Percentiles rank a stretch among this genome's conserved stretches.
phyloP scores from a whole-genome alignment of 345 rosid genomes.

The Theobroma cacao region DNA sequence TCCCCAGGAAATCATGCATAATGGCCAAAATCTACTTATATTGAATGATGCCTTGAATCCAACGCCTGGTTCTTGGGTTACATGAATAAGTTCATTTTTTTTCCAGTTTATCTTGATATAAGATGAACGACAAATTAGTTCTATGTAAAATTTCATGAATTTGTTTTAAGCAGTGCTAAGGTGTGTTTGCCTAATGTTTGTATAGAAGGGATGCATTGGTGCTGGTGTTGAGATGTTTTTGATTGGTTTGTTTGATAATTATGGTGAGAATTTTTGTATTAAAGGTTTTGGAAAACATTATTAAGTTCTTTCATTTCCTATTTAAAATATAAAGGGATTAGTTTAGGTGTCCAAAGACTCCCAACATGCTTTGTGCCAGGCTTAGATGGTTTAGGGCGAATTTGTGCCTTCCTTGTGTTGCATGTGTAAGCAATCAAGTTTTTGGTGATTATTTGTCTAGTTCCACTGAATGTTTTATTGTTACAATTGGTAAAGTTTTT shows the following conservation, averaged over 20 bases:
- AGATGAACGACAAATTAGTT: background rate
- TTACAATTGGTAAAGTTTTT: background rate
- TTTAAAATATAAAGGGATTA: background rate
- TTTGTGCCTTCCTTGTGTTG: background rate
- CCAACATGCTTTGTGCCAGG: background rate
- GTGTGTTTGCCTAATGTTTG: background rate
- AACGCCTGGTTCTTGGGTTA: background rate
- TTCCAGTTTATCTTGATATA: background rate
- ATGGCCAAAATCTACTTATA: background rate
- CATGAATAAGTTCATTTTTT: background rate
- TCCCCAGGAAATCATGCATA: background rate
- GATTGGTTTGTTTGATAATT: background rate
- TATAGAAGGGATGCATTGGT: background rate
- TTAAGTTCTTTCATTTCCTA: background rate
- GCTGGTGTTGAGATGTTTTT: background rate
- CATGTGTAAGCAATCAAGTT: background rate
- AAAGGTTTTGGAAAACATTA: background rate
- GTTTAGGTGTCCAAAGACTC: background rate
- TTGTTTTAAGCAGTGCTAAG: background rate
- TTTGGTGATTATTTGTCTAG: background rate
- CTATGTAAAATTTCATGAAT: background rate
- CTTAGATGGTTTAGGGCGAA: conserved; percentile 1
- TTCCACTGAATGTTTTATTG: background rate
- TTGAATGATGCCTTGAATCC: background rate
- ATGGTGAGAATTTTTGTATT: background rate